A percentile compares a stretch with the other conserved stretches of the same genome.
Evolutionary conservation across 306 rosid genomes (phyloP).

Genomic region (Medicago ruthenica): DNA sequence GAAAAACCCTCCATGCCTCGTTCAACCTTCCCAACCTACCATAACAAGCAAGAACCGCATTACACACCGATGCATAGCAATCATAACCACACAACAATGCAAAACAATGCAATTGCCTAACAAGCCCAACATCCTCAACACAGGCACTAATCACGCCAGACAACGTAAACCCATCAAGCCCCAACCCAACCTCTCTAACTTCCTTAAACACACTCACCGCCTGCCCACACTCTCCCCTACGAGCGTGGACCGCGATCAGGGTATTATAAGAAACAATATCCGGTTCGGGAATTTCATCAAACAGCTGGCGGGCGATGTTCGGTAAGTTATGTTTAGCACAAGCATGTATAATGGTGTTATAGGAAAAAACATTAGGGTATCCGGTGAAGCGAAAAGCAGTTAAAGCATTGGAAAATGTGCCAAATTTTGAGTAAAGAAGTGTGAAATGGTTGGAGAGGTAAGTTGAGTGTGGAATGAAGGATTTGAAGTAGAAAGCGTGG

Average conservation of each 20-base stretch:
- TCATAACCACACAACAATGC: constrained; percentile 59
- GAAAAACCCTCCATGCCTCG: constrained; percentile 48
- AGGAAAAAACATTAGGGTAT: constrained; percentile 64
- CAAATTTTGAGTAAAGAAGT: constrained; percentile 53
- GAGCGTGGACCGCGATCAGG: constrained; percentile 65
- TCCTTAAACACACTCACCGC: constrained; percentile 57
- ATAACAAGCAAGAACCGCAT: constrained; percentile 60
- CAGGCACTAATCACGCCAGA: constrained; percentile 53
- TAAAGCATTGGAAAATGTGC: constrained; percentile 40
- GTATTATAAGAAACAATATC: constrained; percentile 57
- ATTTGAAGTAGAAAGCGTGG: constrained; percentile 54
- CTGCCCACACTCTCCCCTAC: constrained; percentile 48
- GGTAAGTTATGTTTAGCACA: constrained; percentile 41
- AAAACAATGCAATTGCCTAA: constrained; percentile 59
- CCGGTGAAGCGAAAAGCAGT: constrained; percentile 41
- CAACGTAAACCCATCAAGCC: constrained; percentile 72
- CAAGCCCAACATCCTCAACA: constrained; percentile 49
- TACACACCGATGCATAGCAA: constrained; percentile 66
- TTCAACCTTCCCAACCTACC: constrained; percentile 56
- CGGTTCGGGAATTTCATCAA: constrained; percentile 53
- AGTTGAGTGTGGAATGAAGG: constrained; percentile 51
- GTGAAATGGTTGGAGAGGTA: constrained; percentile 59
- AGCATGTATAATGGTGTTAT: constrained; percentile 66
- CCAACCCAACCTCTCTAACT: constrained; percentile 52
- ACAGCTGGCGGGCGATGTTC: constrained; percentile 48